Base-by-base conservation (phyloP, 2,329 filamentous ascomycete species). In the Bipolaris cookei region DNA sequence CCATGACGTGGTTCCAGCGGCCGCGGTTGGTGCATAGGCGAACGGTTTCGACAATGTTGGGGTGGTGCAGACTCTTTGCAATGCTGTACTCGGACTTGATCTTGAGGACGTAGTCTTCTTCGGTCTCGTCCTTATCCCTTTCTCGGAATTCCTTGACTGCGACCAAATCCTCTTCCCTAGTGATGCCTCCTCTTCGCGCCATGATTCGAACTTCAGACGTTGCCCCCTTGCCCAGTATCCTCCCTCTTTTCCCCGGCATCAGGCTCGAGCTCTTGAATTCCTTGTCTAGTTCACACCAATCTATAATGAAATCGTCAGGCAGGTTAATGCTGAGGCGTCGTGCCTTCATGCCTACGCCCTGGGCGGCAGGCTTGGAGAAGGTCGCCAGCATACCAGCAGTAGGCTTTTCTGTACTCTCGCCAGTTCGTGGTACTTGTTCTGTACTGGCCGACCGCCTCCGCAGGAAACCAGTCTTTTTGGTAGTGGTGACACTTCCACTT, bases 41-140 rank as follows among this genome's bases (percentile, higher is more conserved):
- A 53, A 92, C 79, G 0, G 91, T 93, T 75, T 91, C 86, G 62
- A 96, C 90, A 66, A 96, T 90, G 74, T 96, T 96, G 48, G 92
- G 91, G 72, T 96, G 92, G 68, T 92, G 86, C 59, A 93, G 79
- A 63, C 90, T 91, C 80, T 93, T 93, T 58, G 90, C 90, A 63
- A 96, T 92, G 75, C 88, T 91, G 78, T 88, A 97, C 74, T 97
- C 92, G 1, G 90, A 93, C 76, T 94, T 96, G 80, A 96, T 90
- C 81, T 96, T 95, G 77, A 91, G 89, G 64, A 90, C 85, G 75
- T 96, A 96, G 48, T 95, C 90, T 28, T 86, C 83, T 60, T 85
- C 81, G 8, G 84, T 87, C 72, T 96, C 92, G 38, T 83, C 82
- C 32, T 84, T 82, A 34, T 87, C 87, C 75, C 90, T 90, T 63